These are phyloP conservation scores for Phaeotremella skinneri DNA, from an alignment of 768 basidiomycete species.

Conservation along the genomic window DNA sequence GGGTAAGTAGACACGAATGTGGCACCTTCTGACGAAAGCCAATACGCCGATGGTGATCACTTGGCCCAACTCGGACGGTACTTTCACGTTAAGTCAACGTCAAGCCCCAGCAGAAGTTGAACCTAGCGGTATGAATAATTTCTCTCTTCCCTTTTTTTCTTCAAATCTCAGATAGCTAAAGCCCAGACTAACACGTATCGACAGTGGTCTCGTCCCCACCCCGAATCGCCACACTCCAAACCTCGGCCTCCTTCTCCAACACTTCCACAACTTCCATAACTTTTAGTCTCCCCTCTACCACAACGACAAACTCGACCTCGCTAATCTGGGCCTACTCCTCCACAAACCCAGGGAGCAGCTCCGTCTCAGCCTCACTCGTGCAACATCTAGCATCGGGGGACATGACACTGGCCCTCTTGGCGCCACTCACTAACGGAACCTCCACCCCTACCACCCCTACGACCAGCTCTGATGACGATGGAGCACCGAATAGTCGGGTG, in stretches of 20 bases:
- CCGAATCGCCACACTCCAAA: slow-evolving; percentile 59
- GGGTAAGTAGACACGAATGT: slow-evolving; percentile 18
- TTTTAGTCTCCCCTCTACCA: slow-evolving; percentile 35
- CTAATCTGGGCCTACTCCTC: slow-evolving; percentile 65
- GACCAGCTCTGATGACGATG: slow-evolving; percentile 3
- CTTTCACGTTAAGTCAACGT: slow-evolving; percentile 67
- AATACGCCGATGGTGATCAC: slow-evolving; percentile 64
- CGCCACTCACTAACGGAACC: slow-evolving; percentile 49
- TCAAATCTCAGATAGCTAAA: background rate
- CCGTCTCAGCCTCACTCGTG: slow-evolving; percentile 55
- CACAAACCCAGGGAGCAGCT: slow-evolving; percentile 57
- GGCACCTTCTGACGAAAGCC: slow-evolving; percentile 11
- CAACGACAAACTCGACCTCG: slow-evolving; percentile 45
- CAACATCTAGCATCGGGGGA: slow-evolving; percentile 58
- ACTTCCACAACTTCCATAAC: slow-evolving; percentile 30
- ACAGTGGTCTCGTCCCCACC: slow-evolving; percentile 54
- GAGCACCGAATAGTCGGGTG: slow-evolving; percentile 51
- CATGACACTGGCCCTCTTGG: slow-evolving; percentile 58
- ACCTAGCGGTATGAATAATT: slow-evolving; percentile 61
- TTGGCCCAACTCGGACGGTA: slow-evolving; percentile 66
- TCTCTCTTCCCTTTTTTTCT: slow-evolving; percentile 38
- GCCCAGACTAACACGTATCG: slow-evolving; percentile 4
- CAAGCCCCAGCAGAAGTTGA: slow-evolving; percentile 58
- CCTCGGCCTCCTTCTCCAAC: slow-evolving; percentile 48
- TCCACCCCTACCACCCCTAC: slow-evolving; percentile 8